These are phyloP conservation scores for Psilocybe mexicana DNA, from an alignment of 1,284 basidiomycete species.

Conservation along the genomic window DNA sequence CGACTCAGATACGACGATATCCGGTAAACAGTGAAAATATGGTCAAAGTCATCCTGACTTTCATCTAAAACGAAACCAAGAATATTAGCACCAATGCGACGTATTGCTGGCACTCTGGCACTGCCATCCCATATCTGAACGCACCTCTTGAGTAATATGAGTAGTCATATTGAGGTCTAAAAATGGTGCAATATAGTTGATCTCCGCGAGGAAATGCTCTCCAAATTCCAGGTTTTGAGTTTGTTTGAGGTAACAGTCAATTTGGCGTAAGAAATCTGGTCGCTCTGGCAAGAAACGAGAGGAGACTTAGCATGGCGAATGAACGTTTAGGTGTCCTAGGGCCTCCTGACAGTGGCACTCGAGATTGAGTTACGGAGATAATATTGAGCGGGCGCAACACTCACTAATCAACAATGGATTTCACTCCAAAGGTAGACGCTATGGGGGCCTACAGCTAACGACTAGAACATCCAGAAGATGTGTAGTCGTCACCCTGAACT, in stretches of 20 bases:
- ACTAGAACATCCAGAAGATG: too few relatives aligned
- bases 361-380: conserved; percentile 9
- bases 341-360: background rate
- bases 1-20: background rate
- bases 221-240: background rate
- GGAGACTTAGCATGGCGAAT: background rate
- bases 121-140: background rate
- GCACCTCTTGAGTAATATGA: background rate
- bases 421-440: too few relatives aligned
- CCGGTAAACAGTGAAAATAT: background rate
- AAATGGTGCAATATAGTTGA: background rate
- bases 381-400: too few relatives aligned
- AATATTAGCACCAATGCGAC: background rate
- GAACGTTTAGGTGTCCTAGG: background rate
- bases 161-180: background rate
- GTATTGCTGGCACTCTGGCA: background rate
- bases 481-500: too few relatives aligned
- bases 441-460: too few relatives aligned
- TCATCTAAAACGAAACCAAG: background rate
- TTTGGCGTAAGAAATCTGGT: background rate
- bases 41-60: background rate
- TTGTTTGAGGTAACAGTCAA: background rate
- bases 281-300: background rate
- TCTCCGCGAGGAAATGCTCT: background rate
- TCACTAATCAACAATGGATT: too few relatives aligned